A percentile compares a stretch with the other conserved stretches of the same genome.
These are phyloP conservation scores for Ceratobasidium sp. DNA, from an alignment of 1,284 basidiomycete genomes.

Conservation along the genomic window DNA sequence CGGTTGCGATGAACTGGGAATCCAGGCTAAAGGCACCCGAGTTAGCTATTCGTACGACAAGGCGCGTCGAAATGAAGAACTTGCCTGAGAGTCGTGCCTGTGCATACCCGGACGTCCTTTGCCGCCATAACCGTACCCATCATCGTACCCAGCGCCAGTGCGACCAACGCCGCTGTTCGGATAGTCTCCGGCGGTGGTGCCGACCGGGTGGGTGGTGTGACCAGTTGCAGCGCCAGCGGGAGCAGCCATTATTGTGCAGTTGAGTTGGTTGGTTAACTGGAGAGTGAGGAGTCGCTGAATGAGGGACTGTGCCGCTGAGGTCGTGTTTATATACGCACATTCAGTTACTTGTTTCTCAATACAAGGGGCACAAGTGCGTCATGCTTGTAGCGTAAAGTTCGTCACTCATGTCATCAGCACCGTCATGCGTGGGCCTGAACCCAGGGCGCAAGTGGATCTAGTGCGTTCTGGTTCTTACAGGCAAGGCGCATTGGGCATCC, in stretches of 20 bases:
- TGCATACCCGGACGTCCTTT: constrained; percentile 15
- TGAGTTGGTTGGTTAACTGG: too few relatives aligned
- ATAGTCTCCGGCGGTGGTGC: neutral
- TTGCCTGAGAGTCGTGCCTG: constrained; percentile 21
- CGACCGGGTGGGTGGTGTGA: neutral
- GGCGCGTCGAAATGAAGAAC: neutral
- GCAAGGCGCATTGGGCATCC: too few relatives aligned
- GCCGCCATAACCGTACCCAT: constrained; percentile 6
- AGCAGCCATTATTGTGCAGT: neutral
- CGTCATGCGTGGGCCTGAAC: too few relatives aligned
- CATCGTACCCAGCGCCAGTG: neutral
- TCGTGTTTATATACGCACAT: too few relatives aligned
- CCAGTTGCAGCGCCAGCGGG: neutral
- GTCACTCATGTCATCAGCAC: too few relatives aligned
- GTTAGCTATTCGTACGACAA: neutral
- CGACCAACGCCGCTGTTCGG: neutral
- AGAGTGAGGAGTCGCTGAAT: neutral
- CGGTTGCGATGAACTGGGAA: constrained; percentile 21
- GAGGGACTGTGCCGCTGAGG: neutral
- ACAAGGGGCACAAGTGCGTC: too few relatives aligned
- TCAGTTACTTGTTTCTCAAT: too few relatives aligned
- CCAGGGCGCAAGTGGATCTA: too few relatives aligned
- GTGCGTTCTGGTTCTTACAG: too few relatives aligned
- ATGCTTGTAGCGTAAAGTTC: too few relatives aligned
- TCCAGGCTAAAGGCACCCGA: neutral